Evolutionary conservation across 805 yeast genomes (phyloP).

Genomic region (Nakazawaea molendinolei): DNA sequence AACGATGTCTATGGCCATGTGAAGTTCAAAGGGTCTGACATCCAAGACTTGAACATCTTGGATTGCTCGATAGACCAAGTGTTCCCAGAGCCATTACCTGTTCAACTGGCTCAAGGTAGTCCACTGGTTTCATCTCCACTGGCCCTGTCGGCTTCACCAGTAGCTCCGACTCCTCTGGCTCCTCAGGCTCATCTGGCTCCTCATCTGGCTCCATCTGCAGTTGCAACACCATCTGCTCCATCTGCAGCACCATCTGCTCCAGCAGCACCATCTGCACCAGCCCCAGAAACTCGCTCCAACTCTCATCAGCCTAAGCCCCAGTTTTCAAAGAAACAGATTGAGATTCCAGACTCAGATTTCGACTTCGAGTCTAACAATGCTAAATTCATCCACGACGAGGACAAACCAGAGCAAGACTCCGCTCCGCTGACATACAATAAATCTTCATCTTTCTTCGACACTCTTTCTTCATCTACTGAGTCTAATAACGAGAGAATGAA

Average conservation of each 20-base stretch:
- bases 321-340: slow-evolving; percentile 15
- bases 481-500: slow-evolving; percentile 37
- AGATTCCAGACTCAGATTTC: slow-evolving; percentile 52
- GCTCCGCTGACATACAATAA: slow-evolving; percentile 53
- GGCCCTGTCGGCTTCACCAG: too few relatives aligned
- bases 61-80: slow-evolving; percentile 65
- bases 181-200: too few relatives aligned
- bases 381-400: slow-evolving; percentile 47
- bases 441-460: slow-evolving; percentile 83
- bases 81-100: slow-evolving; percentile 41
- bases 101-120: slow-evolving; percentile 5
- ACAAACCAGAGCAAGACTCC: slow-evolving; percentile 20
- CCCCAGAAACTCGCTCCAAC: slow-evolving; percentile 7
- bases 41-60: slow-evolving; percentile 79
- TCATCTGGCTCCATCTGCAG: too few relatives aligned
- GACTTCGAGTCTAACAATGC: slow-evolving; percentile 75
- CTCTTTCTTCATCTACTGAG: slow-evolving; percentile 62
- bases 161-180: too few relatives aligned
- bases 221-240: too few relatives aligned
- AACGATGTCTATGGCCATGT: slow-evolving; percentile 65
- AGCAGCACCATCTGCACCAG: slow-evolving; percentile 15
- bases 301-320: slow-evolving; percentile 7
- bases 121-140: too few relatives aligned
- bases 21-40: slow-evolving; percentile 87
- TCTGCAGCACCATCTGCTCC: slow-evolving; percentile 17